Percentiles rank a stretch among this genome's conserved stretches.
Conservation (phyloP, 495 filamentous ascomycete species). For the Talaromyces ruber region DNA sequence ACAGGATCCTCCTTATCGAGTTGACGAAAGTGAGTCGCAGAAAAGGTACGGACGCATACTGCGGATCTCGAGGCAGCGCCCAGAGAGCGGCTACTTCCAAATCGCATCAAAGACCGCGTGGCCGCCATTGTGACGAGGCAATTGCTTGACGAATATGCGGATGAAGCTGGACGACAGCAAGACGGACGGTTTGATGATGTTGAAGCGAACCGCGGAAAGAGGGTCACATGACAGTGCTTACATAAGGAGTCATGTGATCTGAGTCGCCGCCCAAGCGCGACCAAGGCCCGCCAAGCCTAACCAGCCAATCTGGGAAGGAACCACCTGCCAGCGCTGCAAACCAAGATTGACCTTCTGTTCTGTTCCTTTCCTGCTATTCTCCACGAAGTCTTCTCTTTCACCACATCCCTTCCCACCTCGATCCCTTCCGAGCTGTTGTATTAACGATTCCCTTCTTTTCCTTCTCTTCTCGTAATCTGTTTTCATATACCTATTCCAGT, state of each 20-base stretch:
- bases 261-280: not conserved
- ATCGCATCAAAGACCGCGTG: constrained; percentile 57
- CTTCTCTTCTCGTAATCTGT: not conserved
- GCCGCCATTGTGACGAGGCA: constrained; percentile 30
- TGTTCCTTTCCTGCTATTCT: not conserved
- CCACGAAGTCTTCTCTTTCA: not conserved
- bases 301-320: not conserved
- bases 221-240: not conserved
- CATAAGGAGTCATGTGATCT: not conserved
- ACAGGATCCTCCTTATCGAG: constrained; percentile 47
- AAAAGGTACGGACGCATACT: constrained; percentile 45
- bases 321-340: constrained; percentile 2
- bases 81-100: constrained; percentile 54
- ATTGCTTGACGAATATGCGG: not conserved
- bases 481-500: not conserved
- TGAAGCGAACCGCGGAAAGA: constrained; percentile 4
- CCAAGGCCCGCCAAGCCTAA: not conserved
- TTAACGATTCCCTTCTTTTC: not conserved
- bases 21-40: constrained; percentile 43
- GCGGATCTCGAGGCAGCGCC: constrained; percentile 49
- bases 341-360: not conserved
- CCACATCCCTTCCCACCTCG: not conserved
- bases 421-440: not conserved
- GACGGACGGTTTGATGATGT: not conserved
- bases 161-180: not conserved